Base-by-base conservation (phyloP, 306 rosid genomes). In the Quercus engelmannii region DNA sequence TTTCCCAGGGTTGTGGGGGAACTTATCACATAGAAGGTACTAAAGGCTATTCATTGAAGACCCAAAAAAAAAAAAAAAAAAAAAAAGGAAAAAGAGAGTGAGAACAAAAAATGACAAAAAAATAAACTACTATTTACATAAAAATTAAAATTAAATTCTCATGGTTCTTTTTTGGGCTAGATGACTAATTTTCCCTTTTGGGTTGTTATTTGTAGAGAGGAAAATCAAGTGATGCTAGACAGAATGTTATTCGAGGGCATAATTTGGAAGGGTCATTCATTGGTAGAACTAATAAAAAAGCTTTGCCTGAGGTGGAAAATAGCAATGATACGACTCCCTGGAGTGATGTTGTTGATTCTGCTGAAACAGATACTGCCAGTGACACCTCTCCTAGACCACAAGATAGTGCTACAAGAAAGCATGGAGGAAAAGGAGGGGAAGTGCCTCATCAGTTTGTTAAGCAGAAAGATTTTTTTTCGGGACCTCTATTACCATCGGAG, bases 401-500 rank as follows among this genome's bases (percentile, higher is more conserved):
- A 38, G 80, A 78, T 52, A 75, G 80, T 80, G 82, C 77, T 30
- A 76, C 71, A 5, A 74, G 86, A 78, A 82, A 64, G 51, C 76
- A 54, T 76, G 73, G 65, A 43, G 78, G 63, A 51, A 77, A 75
- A 62, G 59, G 20, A 7, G 75, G 56, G 43, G 73, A 74, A 35
- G 85, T 75, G 62, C 72, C 79, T 77, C n/a, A 2, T 80, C 82
- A 79, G 75, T 79, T 88, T 38, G 51, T 76, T 41, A 67, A 69
- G 81, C 89, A 83, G 80, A 89, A 28, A 72, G 56, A 35, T 57
- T 56, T 69, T 15, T 86, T 79, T 41, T 61, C 90, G 1, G 94
- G 94, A 73, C 82, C 90, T 73, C 74, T 92, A 76, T 77, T 91
- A 78, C 99, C 99, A 73, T 85, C 91, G 23, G 84, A 89, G 91